Evolutionary conservation across 1,139 yeast genomes (phyloP), one percentile per base, ranked within the genome.

Genomic region (Blastobotrys persicus): DNA sequence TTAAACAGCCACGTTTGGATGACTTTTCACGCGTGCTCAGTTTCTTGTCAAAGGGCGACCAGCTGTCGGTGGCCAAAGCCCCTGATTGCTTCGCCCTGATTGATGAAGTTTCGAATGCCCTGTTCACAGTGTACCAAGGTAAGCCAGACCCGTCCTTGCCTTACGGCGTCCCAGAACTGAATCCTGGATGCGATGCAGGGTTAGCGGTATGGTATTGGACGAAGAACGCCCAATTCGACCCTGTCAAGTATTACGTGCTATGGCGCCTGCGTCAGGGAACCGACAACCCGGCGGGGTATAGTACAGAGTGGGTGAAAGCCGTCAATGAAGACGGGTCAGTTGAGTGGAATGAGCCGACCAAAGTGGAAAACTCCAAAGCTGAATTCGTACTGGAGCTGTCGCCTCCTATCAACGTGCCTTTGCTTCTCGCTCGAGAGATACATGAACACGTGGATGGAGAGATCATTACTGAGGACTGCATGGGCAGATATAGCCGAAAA

Each of bases 61-160:
- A 65, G 20, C 56, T 61, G 38, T 59, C 68, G 6, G 54, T 64
- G 39, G 49, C 61, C 9, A 52, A 57, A n/a, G 61, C 61, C 2
- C 60, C 63, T 3, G 70, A 68, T 53, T 65, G 68, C 44, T 67
- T 68, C 52, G 55, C 59, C 14, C 61, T 67, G 1, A 51, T 68
- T 18, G 70, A 66, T 42, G 63, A 62, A 32, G 44, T 69, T 1
- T 50, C 69, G 3, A 59, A 54, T 41, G 67, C 70, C 2, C 46
- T 68, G 4, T 56, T 59, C 46, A 35, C 47, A 11, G 57, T 61
- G 20, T 52, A 57, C 32, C 50, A 54, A n/a, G 51, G 42, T 6
- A 31, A 44, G n/a, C 45, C 45, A 3, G 47, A 46, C 26, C 42
- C 45, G 3, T 23, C 39, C 6, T 35, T 51, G 2, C 58, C 55